Evolutionary conservation across 2,329 filamentous ascomycete species (phyloP).

Genomic region (Paradendryphiella salina): DNA sequence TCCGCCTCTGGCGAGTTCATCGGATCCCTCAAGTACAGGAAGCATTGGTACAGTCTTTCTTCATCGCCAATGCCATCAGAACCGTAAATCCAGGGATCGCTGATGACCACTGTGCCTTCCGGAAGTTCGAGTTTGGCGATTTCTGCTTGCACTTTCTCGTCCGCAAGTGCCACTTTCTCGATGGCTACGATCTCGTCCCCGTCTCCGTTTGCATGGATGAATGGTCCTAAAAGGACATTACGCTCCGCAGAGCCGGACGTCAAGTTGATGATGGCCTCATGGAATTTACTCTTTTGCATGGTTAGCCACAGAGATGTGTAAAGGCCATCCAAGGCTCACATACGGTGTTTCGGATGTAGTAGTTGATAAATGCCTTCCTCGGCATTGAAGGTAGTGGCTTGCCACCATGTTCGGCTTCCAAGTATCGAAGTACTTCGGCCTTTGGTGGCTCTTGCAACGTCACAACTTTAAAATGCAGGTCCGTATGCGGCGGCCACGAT

Average conservation of each 20-base stretch:
- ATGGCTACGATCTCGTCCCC: slow-evolving; percentile 63
- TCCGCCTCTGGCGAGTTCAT: slow-evolving; percentile 63
- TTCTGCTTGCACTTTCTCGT: slow-evolving; percentile 61
- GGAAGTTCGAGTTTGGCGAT: slow-evolving; percentile 63
- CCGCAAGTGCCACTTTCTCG: slow-evolving; percentile 59
- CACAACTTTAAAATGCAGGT: slow-evolving; percentile 68
- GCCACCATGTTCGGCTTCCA: slow-evolving; percentile 63
- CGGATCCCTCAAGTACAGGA: slow-evolving; percentile 68
- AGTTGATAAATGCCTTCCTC: slow-evolving; percentile 60
- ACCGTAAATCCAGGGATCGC: slow-evolving; percentile 72
- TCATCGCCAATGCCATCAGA: slow-evolving; percentile 55
- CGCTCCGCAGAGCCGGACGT: slow-evolving; percentile 56
- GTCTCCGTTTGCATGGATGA: slow-evolving; percentile 62
- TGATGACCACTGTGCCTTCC: slow-evolving; percentile 59
- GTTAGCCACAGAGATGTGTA: slow-evolving; percentile 4
- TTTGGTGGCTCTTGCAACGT: slow-evolving; percentile 69
- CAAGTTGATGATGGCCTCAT: slow-evolving; percentile 63
- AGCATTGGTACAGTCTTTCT: slow-evolving; percentile 62
- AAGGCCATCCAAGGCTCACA: slow-evolving; percentile 15
- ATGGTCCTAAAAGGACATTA: slow-evolving; percentile 62
- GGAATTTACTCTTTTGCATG: slow-evolving; percentile 60
- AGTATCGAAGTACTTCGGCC: slow-evolving; percentile 60
- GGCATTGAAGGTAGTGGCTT: slow-evolving; percentile 56
- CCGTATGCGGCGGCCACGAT: slow-evolving; percentile 59
- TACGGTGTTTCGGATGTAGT: slow-evolving; percentile 64